These are phyloP conservation scores for Albizia julibrissin DNA, from an alignment of 306 rosid species.

Conservation along the genomic window DNA sequence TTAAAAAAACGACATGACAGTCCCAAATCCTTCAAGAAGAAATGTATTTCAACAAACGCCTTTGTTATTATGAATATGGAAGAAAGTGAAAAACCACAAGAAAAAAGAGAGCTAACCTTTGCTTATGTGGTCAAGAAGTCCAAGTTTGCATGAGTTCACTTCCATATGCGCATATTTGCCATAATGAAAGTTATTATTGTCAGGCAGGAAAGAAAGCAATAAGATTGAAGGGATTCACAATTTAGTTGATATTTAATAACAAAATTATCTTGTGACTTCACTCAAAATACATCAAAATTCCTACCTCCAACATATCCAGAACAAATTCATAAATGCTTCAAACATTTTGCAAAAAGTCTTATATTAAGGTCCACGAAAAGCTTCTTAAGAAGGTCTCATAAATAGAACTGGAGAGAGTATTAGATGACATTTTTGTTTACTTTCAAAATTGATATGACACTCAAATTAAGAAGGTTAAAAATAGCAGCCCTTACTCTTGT, in stretches of 20 bases:
- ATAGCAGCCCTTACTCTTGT: constrained; percentile 45
- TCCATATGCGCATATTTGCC: constrained; percentile 42
- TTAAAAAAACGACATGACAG: neutral
- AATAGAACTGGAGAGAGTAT: neutral
- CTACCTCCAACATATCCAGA: neutral
- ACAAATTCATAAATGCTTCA: neutral
- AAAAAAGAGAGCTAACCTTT: constrained; percentile 1
- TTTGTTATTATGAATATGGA: neutral
- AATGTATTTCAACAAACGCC: neutral
- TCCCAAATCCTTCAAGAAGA: neutral
- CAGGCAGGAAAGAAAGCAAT: constrained; percentile 28
- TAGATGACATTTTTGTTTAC: neutral
- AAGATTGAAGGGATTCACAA: constrained; percentile 5
- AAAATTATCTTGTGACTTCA: neutral
- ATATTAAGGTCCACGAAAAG: neutral
- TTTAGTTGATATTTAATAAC: neutral
- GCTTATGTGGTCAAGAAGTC: constrained; percentile 47
- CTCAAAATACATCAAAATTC: constrained; percentile 11
- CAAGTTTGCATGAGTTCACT: constrained; percentile 70
- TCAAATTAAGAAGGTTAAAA: neutral
- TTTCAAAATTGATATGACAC: neutral
- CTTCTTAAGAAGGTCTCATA: neutral
- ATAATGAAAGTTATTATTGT: constrained; percentile 29
- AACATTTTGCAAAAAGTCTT: neutral
- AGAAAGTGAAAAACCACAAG: neutral